phyloP scores from a whole-genome alignment of 1,284 basidiomycete species.

The Cryptococcus wingfieldii region DNA sequence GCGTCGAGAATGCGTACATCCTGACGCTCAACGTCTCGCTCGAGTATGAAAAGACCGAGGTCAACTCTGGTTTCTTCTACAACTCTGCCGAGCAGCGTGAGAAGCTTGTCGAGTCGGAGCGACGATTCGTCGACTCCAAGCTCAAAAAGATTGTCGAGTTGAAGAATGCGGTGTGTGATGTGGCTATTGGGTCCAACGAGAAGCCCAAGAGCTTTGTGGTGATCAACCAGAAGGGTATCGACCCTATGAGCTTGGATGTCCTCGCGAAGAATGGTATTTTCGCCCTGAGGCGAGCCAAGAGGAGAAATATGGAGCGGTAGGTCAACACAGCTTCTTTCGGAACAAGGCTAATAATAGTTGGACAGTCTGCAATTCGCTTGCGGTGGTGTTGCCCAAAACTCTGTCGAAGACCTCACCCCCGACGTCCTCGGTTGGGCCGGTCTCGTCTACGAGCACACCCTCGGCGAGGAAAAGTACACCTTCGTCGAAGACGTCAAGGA shows the following conservation, averaged over 20 bases:
- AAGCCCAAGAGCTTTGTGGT: conserved; percentile 83
- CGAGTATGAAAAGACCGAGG: conserved; percentile 99
- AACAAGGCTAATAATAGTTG: background rate
- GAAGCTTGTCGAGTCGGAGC: conserved; percentile 96
- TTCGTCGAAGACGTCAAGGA: conserved; percentile 96
- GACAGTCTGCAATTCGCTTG: conserved; percentile 82
- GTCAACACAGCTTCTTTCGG: conserved; percentile 18
- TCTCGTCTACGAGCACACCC: conserved; percentile 96
- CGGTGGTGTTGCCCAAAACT: conserved; percentile 95
- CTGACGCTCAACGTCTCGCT: conserved; percentile 95
- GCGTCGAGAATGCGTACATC: conserved; percentile 93
- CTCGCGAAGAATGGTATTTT: conserved; percentile 96
- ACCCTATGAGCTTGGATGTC: conserved; percentile 93
- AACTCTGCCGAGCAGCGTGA: conserved; percentile 97
- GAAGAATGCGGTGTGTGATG: conserved; percentile 94
- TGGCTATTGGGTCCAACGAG: conserved; percentile 63
- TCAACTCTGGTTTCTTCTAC: conserved; percentile 99
- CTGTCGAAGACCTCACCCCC: conserved; percentile 90
- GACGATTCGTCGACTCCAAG: conserved; percentile 89
- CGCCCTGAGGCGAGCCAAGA: conserved; percentile 89
- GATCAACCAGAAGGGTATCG: conserved; percentile 99
- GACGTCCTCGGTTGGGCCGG: conserved; percentile 94
- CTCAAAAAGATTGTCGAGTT: conserved; percentile 96
- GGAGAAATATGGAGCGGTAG: conserved; percentile 94
- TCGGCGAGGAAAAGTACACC: conserved; percentile 98